phyloP scores from a whole-genome alignment of 768 basidiomycete genomes.

The Kwoniella mangroviensis region DNA sequence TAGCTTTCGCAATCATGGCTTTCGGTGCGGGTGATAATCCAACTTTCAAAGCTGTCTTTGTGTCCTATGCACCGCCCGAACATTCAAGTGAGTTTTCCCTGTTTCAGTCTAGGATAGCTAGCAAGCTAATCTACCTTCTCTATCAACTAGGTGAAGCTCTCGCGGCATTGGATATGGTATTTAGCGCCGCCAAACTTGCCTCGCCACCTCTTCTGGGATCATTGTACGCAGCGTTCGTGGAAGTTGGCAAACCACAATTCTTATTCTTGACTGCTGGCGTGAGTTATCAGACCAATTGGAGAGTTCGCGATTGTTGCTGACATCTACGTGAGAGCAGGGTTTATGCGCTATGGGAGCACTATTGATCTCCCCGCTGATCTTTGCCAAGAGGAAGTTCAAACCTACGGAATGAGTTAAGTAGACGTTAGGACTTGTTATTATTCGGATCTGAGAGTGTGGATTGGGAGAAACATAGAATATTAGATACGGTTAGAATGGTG shows the following conservation, averaged over 20 bases:
- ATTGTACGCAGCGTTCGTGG: constrained; percentile 45
- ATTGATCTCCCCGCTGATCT: constrained; percentile 27
- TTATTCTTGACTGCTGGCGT: constrained; percentile 48
- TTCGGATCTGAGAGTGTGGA: not conserved
- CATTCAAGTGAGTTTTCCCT: constrained; percentile 35
- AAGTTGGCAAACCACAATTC: constrained; percentile 46
- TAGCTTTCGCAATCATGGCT: constrained; percentile 43
- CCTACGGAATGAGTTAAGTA: constrained; percentile 2
- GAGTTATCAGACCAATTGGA: constrained; percentile 20
- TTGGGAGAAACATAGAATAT: too few relatives aligned
- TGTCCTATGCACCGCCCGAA: constrained; percentile 40
- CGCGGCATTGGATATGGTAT: constrained; percentile 52
- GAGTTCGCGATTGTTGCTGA: not conserved
- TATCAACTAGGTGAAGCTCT: constrained; percentile 38
- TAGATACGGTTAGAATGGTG: too few relatives aligned
- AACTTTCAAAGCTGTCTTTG: constrained; percentile 51
- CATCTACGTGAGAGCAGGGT: constrained; percentile 12
- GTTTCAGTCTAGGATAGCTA: not conserved
- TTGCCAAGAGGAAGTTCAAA: constrained; percentile 23
- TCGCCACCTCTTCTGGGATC: constrained; percentile 47
- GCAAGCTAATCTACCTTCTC: not conserved
- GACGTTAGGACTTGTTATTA: not conserved
- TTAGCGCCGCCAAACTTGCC: constrained; percentile 40
- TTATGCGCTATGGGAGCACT: constrained; percentile 31
- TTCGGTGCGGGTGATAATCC: constrained; percentile 51